Percentiles rank a stretch among this genome's conserved stretches.
Evolutionary conservation across 768 basidiomycete genomes (phyloP).

Genomic region (Tulasnella sp.): DNA sequence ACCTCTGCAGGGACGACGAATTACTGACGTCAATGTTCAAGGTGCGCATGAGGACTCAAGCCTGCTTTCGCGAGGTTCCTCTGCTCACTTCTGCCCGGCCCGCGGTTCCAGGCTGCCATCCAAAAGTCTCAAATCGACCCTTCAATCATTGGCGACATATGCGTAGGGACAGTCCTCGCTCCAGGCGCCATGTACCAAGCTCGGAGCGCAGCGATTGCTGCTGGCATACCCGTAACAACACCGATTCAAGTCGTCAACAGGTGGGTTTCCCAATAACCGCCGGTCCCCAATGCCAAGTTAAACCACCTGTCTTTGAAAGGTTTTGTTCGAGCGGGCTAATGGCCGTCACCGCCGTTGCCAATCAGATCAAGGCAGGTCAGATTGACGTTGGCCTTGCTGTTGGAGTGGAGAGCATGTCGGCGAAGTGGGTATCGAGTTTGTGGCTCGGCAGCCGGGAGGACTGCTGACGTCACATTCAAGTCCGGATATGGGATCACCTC

Average conservation of each 20-base stretch:
- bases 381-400: conserved; percentile 63
- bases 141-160: conserved; percentile 65
- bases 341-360: conserved; percentile 72
- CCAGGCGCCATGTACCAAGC: conserved; percentile 61
- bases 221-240: conserved; percentile 73
- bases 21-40: conserved; percentile 58
- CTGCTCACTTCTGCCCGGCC: conserved; percentile 38
- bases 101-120: conserved; percentile 42
- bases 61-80: background rate
- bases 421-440: conserved; percentile 30
- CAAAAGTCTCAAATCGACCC: conserved; percentile 58
- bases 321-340: conserved; percentile 86
- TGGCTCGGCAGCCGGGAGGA: background rate
- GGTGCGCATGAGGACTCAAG: conserved; percentile 37
- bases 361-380: conserved; percentile 71
- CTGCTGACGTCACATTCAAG: background rate
- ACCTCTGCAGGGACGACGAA: conserved; percentile 30
- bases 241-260: conserved; percentile 73
- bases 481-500: conserved; percentile 29
- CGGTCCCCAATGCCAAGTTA: background rate
- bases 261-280: background rate
- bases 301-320: background rate
- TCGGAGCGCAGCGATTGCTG: conserved; percentile 68
- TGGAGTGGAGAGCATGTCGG: conserved; percentile 31
- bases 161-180: conserved; percentile 71